Base-by-base conservation (phyloP, 176 grass and related monocot genomes). In the Olyra latifolia region DNA sequence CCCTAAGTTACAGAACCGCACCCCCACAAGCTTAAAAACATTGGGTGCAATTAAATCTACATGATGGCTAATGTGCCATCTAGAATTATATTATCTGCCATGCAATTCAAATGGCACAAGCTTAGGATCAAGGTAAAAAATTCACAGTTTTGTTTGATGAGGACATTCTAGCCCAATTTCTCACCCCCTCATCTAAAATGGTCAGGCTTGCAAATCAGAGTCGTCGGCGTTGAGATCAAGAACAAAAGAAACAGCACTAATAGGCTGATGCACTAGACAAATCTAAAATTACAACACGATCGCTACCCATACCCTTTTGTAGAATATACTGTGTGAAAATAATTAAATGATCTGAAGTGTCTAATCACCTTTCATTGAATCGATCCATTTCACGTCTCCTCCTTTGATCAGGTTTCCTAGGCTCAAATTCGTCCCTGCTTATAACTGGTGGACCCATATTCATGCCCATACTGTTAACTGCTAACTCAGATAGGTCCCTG, bases 401-500 rank as follows among this genome's bases (percentile, higher is more conserved):
- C 66, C 83, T 90, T 66, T 62, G 64, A 77, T 97, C 90, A 87
- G 83, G 85, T 87, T 89, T 91, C 49, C 86, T 89, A 20, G 63
- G 71, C 78, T 90, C 83, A 73, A 91, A 77, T 84, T 96, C 88
- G n/a, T 91, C 93, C 69, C 90, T 85, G 56, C 82, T 74, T 64
- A 93, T 74, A 85, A 87, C 64, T 44, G 86, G 93, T 68, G 79
- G 93, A 28, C 85, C 87, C 82, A 93, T 89, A 77, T 91, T 96
- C 89, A 99, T 88, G 69, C 82, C 90, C 81, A 92, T 91, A 60
- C 87, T 76, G 32, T 89, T 87, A 22, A 99, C 80, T 38, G 90
- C 93, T 68, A 99, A 87, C 76, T 99, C 91, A 54, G 87, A 92
- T 76, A 99, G 85, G 74, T 93, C 91, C 93, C 97, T 99, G 76